Conservation (phyloP, 1,139 yeast genomes). For the Candida pseudoviswanathii region DNA sequence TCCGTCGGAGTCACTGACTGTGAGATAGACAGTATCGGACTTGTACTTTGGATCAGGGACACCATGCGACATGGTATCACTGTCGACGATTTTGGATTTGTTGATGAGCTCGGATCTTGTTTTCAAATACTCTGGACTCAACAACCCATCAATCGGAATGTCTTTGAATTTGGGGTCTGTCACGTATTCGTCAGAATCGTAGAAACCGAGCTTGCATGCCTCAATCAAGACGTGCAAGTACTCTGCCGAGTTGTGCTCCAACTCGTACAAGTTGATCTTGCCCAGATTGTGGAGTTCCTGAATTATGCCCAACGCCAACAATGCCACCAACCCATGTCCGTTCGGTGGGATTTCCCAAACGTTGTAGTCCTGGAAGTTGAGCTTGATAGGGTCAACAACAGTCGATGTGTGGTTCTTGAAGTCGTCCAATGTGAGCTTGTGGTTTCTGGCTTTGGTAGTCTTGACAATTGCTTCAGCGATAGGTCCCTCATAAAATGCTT, state of each 20-base stretch:
- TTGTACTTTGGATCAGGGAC: conserved; percentile 65
- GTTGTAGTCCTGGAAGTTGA: conserved; percentile 46
- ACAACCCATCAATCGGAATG: conserved; percentile 36
- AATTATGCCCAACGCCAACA: conserved; percentile 67
- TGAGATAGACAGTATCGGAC: conserved; percentile 78
- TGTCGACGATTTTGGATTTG: conserved; percentile 40
- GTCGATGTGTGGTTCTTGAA: conserved; percentile 57
- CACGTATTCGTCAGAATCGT: conserved; percentile 76
- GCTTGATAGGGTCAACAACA: conserved; percentile 60
- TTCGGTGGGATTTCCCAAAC: conserved; percentile 82
- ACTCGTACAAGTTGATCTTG: conserved; percentile 41
- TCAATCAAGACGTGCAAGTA: conserved; percentile 72
- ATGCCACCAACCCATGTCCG: conserved; percentile 77
- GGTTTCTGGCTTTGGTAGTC: conserved; percentile 54
- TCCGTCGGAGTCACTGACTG: conserved; percentile 70
- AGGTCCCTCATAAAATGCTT: conserved; percentile 69
- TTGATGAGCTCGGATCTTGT: conserved; percentile 52
- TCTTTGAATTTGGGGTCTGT: conserved; percentile 57
- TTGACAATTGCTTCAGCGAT: conserved; percentile 67
- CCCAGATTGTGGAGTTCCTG: conserved; percentile 54
- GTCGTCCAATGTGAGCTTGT: conserved; percentile 59
- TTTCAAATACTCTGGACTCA: conserved; percentile 47
- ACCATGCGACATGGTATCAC: conserved; percentile 48
- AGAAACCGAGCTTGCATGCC: conserved; percentile 70
- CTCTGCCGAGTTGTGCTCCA: conserved; percentile 70